Evolutionary conservation across 495 filamentous ascomycete genomes (phyloP), one percentile per base, ranked within the genome.

Genomic region (Aspergillus ellipticus): DNA sequence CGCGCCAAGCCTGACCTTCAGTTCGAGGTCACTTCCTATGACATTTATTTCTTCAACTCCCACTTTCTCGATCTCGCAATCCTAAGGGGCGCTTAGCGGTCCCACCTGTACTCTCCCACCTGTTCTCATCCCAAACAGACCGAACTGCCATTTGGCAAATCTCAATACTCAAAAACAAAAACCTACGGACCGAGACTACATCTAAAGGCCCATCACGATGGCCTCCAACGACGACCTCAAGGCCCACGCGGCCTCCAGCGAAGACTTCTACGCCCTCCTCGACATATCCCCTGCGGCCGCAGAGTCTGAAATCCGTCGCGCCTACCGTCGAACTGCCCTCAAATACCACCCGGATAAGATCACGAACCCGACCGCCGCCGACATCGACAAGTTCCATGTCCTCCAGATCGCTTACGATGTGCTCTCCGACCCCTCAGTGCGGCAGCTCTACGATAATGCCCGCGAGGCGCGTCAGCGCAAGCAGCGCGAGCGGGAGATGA

Each of bases 341-440:
- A 90, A 88, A 68, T 89, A 90, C 67, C 94, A 98, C 69, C 94
- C 94, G 9, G 93, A 96, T 77, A 88, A 87, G 72, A 81, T 87
- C 64, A 69, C 79, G 37, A 81, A 80, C 63, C 76, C 84, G 20
- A 75, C 74, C 29, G 64, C 73, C 9, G 75, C 74, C 37, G 84
- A 85, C 28, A 79, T 83, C 55, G 86, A 88, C 54, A 88, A 83
- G 63, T 92, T 91, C 66, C 85, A 90, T 61, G 76, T 85, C n/a
- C 76, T 89, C 15, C 82, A 83, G 45, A 83, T 88, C 58, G 88
- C 86, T 31, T 79, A 86, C 73, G 87, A 90, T 72, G 80, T 91
- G 0, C 80, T 91, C 39, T 81, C 79, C 1, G 85, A 90, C 58
- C 73, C 83, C 0, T 73, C 76, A 0, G 70, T 83, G 7, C 82